Conservation (phyloP, 768 basidiomycete genomes). For the Antrodiella citrinella region DNA sequence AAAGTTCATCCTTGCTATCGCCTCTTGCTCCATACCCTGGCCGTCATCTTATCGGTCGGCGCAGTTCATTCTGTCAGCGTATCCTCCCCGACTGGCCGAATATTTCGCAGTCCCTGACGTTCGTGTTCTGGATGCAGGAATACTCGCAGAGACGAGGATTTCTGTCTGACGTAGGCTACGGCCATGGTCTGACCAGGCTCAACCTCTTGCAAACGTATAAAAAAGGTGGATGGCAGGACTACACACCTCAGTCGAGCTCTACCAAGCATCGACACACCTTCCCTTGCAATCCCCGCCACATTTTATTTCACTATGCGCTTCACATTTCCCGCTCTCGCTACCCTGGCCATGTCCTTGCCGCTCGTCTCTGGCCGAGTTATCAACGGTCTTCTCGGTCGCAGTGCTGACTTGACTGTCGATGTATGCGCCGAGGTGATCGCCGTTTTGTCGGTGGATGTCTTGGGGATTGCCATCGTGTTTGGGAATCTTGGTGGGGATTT, state of each 20-base stretch:
- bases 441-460: constrained; percentile 20
- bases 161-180: neutral
- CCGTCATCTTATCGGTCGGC: neutral
- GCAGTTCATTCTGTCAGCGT: too few species aligned
- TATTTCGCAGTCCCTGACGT: neutral
- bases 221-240: neutral
- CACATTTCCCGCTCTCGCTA: neutral
- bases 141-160: neutral
- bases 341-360: neutral
- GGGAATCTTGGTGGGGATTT: constrained; percentile 22
- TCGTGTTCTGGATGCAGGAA: neutral
- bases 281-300: neutral
- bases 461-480: constrained; percentile 18
- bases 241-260: neutral
- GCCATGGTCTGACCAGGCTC: neutral
- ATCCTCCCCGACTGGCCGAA: too few species aligned
- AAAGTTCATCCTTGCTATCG: neutral
- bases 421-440: constrained; percentile 31
- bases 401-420: constrained; percentile 26
- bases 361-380: neutral
- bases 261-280: neutral
- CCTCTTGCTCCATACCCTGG: neutral
- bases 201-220: neutral
- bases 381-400: neutral
- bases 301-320: neutral